Percentiles rank a stretch among this genome's conserved stretches.
Conservation (phyloP, 371 early-diverging fungal species). For the Mortierella sp. region DNA sequence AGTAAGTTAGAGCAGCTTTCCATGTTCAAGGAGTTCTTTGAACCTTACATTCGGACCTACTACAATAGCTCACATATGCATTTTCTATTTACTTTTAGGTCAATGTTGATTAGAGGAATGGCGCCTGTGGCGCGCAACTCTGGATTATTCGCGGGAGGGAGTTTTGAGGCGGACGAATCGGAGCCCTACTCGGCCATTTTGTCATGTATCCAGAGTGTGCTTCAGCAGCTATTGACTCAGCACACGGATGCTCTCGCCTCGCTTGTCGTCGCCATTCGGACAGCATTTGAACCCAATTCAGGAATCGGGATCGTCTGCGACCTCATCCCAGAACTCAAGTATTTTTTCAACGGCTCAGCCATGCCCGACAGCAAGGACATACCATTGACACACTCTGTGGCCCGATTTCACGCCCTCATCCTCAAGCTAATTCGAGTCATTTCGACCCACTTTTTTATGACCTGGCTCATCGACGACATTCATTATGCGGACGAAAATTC, state of each 20-base stretch:
- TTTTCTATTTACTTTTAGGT: slow-evolving; percentile 11
- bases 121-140: slow-evolving; percentile 42
- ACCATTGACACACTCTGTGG: slow-evolving; percentile 40
- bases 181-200: slow-evolving; percentile 53
- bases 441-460: slow-evolving; percentile 57
- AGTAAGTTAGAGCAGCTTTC: slow-evolving; percentile 25
- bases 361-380: slow-evolving; percentile 42
- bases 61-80: background rate
- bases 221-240: slow-evolving; percentile 50
- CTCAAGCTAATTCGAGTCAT: slow-evolving; percentile 51
- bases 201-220: slow-evolving; percentile 42
- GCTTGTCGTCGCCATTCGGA: slow-evolving; percentile 46
- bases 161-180: slow-evolving; percentile 32
- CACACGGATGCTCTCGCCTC: slow-evolving; percentile 47
- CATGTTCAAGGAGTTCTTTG: background rate
- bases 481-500: slow-evolving; percentile 54
- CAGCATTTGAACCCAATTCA: slow-evolving; percentile 53
- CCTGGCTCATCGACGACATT: slow-evolving; percentile 57
- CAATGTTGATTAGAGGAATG: slow-evolving; percentile 44
- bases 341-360: slow-evolving; percentile 44
- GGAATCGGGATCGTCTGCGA: slow-evolving; percentile 56
- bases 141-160: slow-evolving; percentile 47
- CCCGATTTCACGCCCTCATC: slow-evolving; percentile 47
- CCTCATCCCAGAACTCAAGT: slow-evolving; percentile 42
- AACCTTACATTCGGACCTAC: background rate